A percentile compares a stretch with the other conserved stretches of the same genome.
Conservation (phyloP, 1,284 basidiomycete genomes). For the Rhodofomes roseus region DNA sequence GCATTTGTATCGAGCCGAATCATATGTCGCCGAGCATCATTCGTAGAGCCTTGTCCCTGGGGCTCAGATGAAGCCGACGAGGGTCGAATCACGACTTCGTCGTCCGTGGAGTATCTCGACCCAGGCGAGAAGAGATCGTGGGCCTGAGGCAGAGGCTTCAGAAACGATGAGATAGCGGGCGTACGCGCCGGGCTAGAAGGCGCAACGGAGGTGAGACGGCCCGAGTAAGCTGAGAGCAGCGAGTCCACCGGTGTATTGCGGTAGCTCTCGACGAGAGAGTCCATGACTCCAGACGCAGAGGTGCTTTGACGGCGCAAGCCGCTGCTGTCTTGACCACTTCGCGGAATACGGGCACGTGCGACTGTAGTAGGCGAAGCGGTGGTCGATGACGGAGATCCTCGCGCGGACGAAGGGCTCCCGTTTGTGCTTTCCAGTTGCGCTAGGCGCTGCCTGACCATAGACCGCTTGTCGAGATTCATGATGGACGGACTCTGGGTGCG, state of each 20-base stretch:
- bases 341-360: background rate
- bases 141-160: slow-evolving; percentile 3
- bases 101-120: slow-evolving; percentile 22
- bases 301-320: slow-evolving; percentile 16
- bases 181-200: background rate
- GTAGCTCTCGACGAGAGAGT: slow-evolving; percentile 23
- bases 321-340: background rate
- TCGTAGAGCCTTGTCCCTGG: background rate
- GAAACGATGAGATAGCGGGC: background rate
- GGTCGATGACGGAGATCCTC: background rate
- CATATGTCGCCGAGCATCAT: background rate
- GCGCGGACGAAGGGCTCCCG: slow-evolving; percentile 13
- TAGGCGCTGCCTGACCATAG: slow-evolving; percentile 49
- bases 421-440: slow-evolving; percentile 35
- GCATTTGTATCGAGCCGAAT: slow-evolving; percentile 6
- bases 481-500: slow-evolving; percentile 47
- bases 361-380: slow-evolving; percentile 5
- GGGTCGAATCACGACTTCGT: background rate
- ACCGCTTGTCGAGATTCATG: slow-evolving; percentile 43
- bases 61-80: background rate
- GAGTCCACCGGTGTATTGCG: slow-evolving; percentile 8
- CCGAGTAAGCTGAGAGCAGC: slow-evolving; percentile 17
- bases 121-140: slow-evolving; percentile 17
- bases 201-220: slow-evolving; percentile 13
- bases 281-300: slow-evolving; percentile 10